Conservation (phyloP, 495 filamentous ascomycete species). For the Parathielavia hyrcaniae region DNA sequence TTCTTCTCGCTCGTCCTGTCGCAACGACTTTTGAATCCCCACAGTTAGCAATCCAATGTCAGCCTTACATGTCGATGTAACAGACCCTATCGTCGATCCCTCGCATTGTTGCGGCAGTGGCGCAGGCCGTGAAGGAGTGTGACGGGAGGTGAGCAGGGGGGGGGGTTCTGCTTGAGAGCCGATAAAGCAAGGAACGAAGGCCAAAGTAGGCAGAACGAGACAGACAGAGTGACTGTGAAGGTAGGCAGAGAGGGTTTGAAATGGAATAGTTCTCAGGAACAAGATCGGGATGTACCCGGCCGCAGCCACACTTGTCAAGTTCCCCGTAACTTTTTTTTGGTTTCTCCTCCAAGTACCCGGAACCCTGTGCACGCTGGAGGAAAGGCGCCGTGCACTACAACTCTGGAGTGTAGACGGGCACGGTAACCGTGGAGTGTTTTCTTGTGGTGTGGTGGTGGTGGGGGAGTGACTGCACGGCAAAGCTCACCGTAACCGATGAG, state of each 20-base stretch:
- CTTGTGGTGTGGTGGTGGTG: background rate
- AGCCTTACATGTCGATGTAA: conserved; percentile 2
- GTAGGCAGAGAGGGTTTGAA: background rate
- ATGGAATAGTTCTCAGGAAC: background rate
- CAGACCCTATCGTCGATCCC: conserved; percentile 24
- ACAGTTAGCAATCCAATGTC: conserved; percentile 13
- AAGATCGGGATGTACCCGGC: conserved; percentile 11
- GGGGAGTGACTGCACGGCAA: background rate
- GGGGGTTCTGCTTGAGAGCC: background rate
- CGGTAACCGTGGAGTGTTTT: background rate
- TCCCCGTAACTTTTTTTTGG: background rate
- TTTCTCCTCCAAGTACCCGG: conserved; percentile 15
- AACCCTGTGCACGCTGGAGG: conserved; percentile 11
- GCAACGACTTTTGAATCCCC: background rate
- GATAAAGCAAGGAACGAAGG: background rate
- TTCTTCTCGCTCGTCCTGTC: conserved; percentile 23
- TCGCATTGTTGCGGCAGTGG: conserved; percentile 12
- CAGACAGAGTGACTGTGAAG: background rate
- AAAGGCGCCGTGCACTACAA: background rate
- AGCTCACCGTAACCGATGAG: background rate
- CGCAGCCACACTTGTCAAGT: conserved; percentile 12
- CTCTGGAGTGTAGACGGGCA: conserved; percentile 3
- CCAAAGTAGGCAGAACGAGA: conserved; percentile 4
- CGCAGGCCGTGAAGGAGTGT: background rate
- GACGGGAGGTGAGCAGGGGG: background rate